Percentiles rank a stretch among this genome's conserved stretches.
Conservation (phyloP, 371 early-diverging fungal genomes). For the Syncephalastrum sp. region DNA sequence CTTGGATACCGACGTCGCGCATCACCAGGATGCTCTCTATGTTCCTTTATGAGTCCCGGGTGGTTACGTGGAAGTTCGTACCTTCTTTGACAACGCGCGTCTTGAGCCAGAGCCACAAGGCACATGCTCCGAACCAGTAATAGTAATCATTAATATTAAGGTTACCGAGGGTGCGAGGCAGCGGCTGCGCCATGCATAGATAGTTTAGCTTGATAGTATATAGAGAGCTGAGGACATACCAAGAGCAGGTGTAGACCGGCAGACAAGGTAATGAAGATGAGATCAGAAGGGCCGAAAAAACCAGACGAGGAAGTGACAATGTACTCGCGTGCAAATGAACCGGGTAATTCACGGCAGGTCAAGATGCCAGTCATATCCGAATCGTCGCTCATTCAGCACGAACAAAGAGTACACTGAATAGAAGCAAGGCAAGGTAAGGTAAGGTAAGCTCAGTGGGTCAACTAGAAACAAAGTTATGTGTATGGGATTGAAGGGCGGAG, state of each 20-base stretch:
- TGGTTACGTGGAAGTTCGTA: neutral
- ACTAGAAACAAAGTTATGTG: no score
- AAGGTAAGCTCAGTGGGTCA: no score
- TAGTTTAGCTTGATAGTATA: no score
- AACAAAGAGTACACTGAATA: no score
- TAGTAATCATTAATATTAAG: neutral
- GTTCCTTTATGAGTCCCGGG: neutral
- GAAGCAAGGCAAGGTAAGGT: no score
- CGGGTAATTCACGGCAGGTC: constrained; percentile 25
- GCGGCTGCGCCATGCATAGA: no score
- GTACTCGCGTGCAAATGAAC: constrained; percentile 23
- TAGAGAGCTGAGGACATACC: constrained; percentile 1
- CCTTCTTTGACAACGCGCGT: constrained; percentile 3
- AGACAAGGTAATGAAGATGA: constrained; percentile 1
- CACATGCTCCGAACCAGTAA: neutral
- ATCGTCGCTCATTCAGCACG: no score
- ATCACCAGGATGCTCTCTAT: constrained; percentile 65
- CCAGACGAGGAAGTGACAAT: constrained; percentile 3
- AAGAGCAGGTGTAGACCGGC: neutral
- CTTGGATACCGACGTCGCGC: constrained; percentile 69
- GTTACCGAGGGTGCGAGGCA: neutral
- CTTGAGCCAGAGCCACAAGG: constrained; percentile 12
- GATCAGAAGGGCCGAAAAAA: constrained; percentile 7
- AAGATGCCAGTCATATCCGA: neutral
- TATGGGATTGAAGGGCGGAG: no score